Base-by-base conservation (phyloP, 176 grass and related monocot species). In the Dactylis glomerata region DNA sequence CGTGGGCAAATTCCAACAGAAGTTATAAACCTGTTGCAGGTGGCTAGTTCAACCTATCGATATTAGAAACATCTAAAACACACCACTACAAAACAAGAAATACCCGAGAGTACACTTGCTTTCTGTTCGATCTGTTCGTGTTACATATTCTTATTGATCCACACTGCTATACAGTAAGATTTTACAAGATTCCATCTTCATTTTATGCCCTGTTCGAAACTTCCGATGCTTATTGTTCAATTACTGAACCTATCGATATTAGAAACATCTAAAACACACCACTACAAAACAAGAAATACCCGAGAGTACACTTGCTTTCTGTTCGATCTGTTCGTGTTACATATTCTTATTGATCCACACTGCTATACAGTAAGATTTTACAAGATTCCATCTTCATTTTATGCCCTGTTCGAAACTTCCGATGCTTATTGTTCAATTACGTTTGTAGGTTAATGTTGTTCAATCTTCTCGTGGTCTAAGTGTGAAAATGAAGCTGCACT, bases 401-500 rank as follows among this genome's bases (percentile, higher is more conserved):
- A 15, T 46, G 22, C 22, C 14, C 22, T 26, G 54, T 28, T 90
- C 56, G 31, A 85, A 27, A 62, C 12, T 28, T 62, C 26, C 12
- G 26, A 28, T 59, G 77, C 59, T 82, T 83, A 44, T 66, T 42
- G 33, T 47, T 82, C 80, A 28, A 84, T 70, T 84, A 36, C 55
- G 55, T 65, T 67, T 79, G 37, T 81, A 98, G 96, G 89, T 98
- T 85, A 95, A 90, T 91, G 77, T 98, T 85, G 77, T 87, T 77
- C 89, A 90, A 84, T 92, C 89, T 82, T 86, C 82, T 52, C 80
- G 73, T 83, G 96, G 92, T 57, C 76, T 95, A 67, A 90, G 73
- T 80, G 93, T 98, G 73, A 98, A 95, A 86, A 95, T 85, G 50
- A 98, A 98, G 84, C 84, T 98, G 74, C 96, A 98, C 76, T 95